Percentiles rank a stretch among this genome's conserved stretches.
Evolutionary conservation across 768 basidiomycete genomes (phyloP).

Genomic region (Pleurotus platypus): DNA sequence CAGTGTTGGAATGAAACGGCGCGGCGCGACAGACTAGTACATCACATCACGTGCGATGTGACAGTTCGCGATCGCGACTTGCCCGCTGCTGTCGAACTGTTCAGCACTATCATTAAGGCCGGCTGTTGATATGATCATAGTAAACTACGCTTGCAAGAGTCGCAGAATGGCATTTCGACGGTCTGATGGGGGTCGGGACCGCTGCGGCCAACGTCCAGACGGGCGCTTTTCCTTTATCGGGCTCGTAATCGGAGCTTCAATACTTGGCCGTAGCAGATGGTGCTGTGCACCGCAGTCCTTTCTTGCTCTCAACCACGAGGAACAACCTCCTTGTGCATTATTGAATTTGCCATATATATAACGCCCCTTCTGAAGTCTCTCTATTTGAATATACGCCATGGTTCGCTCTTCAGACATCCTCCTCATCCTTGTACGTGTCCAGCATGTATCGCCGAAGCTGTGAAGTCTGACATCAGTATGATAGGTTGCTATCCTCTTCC

Average conservation of each 20-base stretch:
- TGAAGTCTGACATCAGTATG: neutral
- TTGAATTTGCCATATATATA: neutral
- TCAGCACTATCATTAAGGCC: neutral
- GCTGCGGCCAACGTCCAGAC: too few species aligned
- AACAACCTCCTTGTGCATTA: neutral
- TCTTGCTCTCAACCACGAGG: neutral
- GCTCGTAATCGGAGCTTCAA: neutral
- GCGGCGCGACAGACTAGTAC: too few species aligned
- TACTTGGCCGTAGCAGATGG: neutral
- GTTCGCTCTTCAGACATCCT: conserved; percentile 69
- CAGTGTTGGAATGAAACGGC: too few species aligned
- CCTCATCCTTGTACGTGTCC: conserved; percentile 64
- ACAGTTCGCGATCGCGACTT: neutral
- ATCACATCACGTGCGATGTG: conserved; percentile 17
- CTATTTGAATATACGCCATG: conserved; percentile 27
- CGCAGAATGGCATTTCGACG: too few species aligned
- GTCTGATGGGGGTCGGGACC: too few species aligned
- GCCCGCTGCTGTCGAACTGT: neutral
- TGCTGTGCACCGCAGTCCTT: conserved; percentile 1
- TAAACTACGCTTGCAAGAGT: too few species aligned
- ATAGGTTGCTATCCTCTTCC: conserved; percentile 77
- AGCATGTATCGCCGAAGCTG: neutral
- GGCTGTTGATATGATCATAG: too few species aligned
- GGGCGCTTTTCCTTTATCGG: neutral
- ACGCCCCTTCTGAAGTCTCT: neutral